phyloP scores from a whole-genome alignment of 805 yeast genomes.

The Candida methanosorbosa region DNA sequence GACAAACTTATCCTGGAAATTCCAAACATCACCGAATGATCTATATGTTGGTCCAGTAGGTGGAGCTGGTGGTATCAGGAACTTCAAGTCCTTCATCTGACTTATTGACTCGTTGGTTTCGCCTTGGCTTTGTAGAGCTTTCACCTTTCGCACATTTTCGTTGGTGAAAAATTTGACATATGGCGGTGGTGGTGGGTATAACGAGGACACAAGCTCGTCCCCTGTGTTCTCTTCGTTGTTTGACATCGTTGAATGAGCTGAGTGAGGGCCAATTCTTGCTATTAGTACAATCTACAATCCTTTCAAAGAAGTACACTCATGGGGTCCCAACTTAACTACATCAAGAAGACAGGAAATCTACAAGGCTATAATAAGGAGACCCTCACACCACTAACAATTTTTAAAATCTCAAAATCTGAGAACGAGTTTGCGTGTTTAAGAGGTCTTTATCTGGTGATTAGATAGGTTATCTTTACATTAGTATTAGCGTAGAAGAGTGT shows the following conservation, averaged over 20 bases:
- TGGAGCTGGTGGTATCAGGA: constrained; percentile 53
- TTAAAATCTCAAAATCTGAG: too few relatives aligned
- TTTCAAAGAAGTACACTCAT: too few relatives aligned
- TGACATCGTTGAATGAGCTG: background rate
- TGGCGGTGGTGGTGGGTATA: constrained; percentile 94
- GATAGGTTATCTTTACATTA: too few relatives aligned
- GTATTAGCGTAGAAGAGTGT: too few relatives aligned
- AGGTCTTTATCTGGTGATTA: too few relatives aligned
- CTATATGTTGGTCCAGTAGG: constrained; percentile 64
- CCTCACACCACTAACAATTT: too few relatives aligned
- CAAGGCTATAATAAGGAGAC: too few relatives aligned
- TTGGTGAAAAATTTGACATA: constrained; percentile 65
- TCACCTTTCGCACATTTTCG: constrained; percentile 47
- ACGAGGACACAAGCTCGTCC: constrained; percentile 40
- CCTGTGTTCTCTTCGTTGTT: background rate
- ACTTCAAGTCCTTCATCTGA: constrained; percentile 34
- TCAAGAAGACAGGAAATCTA: too few relatives aligned
- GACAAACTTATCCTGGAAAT: constrained; percentile 67
- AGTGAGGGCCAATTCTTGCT: too few relatives aligned
- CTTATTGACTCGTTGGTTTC: constrained; percentile 14
- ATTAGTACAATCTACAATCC: too few relatives aligned
- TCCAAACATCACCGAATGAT: constrained; percentile 90
- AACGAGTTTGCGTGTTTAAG: too few relatives aligned
- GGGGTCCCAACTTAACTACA: too few relatives aligned
- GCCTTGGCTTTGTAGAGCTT: constrained; percentile 15